Conservation (phyloP, 2,329 filamentous ascomycete species). For the Fusarium oligoseptatum region DNA sequence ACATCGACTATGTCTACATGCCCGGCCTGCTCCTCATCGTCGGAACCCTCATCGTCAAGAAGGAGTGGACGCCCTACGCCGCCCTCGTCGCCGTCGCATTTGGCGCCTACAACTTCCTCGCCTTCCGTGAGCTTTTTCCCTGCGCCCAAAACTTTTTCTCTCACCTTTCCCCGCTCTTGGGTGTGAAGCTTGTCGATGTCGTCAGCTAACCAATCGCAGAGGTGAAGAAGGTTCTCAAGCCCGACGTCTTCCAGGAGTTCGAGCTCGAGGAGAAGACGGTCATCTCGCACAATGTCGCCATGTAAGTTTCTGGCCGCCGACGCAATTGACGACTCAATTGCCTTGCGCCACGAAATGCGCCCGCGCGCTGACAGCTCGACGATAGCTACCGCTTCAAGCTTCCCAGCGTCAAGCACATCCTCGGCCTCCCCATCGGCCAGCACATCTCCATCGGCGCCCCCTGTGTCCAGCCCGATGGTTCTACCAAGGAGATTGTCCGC, state of each 20-base stretch:
- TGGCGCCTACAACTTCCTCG: constrained; percentile 78
- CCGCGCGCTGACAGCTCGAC: constrained; percentile 7
- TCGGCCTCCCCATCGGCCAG: constrained; percentile 97
- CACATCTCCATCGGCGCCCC: constrained; percentile 95
- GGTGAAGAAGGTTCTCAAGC: constrained; percentile 86
- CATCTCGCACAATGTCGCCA: constrained; percentile 97
- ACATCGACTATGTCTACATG: constrained; percentile 82
- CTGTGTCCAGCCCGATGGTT: constrained; percentile 75
- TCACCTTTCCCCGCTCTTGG: background rate
- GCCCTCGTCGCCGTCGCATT: constrained; percentile 74
- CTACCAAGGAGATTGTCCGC: constrained; percentile 85
- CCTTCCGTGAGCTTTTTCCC: constrained; percentile 71
- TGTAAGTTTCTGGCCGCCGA: constrained; percentile 66
- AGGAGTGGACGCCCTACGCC: constrained; percentile 81
- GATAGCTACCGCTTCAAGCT: constrained; percentile 91
- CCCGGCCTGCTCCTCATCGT: constrained; percentile 83
- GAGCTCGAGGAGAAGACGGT: constrained; percentile 94
- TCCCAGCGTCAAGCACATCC: constrained; percentile 80
- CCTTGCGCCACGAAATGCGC: background rate
- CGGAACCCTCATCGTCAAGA: constrained; percentile 83
- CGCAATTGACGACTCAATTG: constrained; percentile 10
- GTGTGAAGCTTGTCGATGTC: constrained; percentile 7
- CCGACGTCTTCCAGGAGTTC: constrained; percentile 90
- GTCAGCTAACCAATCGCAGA: constrained; percentile 61
- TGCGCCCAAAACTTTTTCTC: background rate